Evolutionary conservation across 371 early-diverging fungal species (phyloP).

Genomic region (Mucor irregularis): DNA sequence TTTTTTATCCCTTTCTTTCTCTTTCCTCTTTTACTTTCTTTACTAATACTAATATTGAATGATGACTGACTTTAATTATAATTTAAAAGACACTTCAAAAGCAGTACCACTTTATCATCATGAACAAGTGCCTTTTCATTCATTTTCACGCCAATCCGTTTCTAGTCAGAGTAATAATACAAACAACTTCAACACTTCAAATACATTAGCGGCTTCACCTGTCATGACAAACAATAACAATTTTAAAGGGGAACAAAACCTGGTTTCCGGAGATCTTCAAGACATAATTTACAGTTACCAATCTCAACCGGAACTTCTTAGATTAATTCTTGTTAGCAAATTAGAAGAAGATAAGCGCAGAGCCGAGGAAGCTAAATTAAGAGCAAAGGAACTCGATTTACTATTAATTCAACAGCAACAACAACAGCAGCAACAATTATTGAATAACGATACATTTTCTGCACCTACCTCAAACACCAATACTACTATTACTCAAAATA

Average conservation of each 20-base stretch:
- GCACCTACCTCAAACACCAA: not conserved
- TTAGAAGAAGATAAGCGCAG: constrained; percentile 66
- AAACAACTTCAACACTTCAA: constrained; percentile 1
- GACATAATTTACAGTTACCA: constrained; percentile 58
- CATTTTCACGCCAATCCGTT: constrained; percentile 19
- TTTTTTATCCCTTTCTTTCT: constrained; percentile 4
- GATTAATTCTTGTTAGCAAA: constrained; percentile 62
- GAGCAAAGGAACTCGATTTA: constrained; percentile 47
- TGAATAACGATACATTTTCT: constrained; percentile 5
- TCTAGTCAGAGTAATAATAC: constrained; percentile 3
- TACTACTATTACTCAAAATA: constrained; percentile 1
- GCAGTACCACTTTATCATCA: constrained; percentile 41
- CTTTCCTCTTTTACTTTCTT: constrained; percentile 1
- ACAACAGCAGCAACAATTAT: constrained; percentile 4
- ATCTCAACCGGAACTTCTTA: constrained; percentile 62
- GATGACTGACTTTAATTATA: constrained; percentile 21
- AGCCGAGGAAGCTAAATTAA: constrained; percentile 50
- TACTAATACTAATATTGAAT: not conserved
- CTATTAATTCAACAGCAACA: constrained; percentile 42
- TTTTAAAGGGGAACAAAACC: constrained; percentile 16
- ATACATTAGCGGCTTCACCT: not conserved
- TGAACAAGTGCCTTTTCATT: constrained; percentile 42
- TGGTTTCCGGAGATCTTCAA: constrained; percentile 47
- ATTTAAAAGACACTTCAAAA: constrained; percentile 27
- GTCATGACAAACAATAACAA: constrained; percentile 2